These are phyloP conservation scores for Ciborinia camelliae DNA, from an alignment of 2,329 filamentous ascomycete species.

Conservation along the genomic window DNA sequence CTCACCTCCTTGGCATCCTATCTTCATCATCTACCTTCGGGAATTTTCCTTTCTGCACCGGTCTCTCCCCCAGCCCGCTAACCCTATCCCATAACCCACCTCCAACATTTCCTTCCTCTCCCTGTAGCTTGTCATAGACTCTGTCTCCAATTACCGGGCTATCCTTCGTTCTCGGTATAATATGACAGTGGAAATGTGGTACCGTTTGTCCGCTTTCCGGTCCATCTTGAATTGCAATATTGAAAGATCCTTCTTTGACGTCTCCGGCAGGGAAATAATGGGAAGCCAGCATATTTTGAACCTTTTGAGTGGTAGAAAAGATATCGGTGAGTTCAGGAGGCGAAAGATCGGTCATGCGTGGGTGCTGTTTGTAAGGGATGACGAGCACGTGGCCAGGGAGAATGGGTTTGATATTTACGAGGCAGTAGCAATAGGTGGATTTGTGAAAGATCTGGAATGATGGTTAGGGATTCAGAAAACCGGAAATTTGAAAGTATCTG, in stretches of 20 bases:
- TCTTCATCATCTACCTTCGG: slow-evolving; percentile 68
- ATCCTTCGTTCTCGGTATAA: slow-evolving; percentile 69
- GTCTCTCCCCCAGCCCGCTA: slow-evolving; percentile 50
- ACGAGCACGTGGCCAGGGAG: slow-evolving; percentile 91
- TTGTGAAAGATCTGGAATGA: slow-evolving; percentile 73
- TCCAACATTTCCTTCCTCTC: slow-evolving; percentile 79
- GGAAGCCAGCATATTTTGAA: slow-evolving; percentile 69
- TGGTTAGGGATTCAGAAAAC: background rate
- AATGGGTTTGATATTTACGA: slow-evolving; percentile 94
- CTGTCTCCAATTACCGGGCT: slow-evolving; percentile 58
- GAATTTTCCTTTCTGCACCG: slow-evolving; percentile 55
- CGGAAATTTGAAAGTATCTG: background rate
- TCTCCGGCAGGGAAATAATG: slow-evolving; percentile 57
- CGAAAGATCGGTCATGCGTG: slow-evolving; percentile 53
- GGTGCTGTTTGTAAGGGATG: slow-evolving; percentile 67
- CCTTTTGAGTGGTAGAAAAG: slow-evolving; percentile 79
- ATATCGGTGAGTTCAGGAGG: slow-evolving; percentile 58
- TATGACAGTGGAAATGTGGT: slow-evolving; percentile 86
- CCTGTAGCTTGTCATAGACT: slow-evolving; percentile 80
- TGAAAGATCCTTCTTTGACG: slow-evolving; percentile 69
- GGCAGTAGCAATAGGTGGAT: slow-evolving; percentile 75
- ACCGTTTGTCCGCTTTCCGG: slow-evolving; percentile 89
- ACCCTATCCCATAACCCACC: slow-evolving; percentile 64
- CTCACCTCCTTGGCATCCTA: slow-evolving; percentile 54
- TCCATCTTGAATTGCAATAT: slow-evolving; percentile 94